Evolutionary conservation across 2,329 filamentous ascomycete species (phyloP).

Genomic region (Colletotrichum gigasporum): DNA sequence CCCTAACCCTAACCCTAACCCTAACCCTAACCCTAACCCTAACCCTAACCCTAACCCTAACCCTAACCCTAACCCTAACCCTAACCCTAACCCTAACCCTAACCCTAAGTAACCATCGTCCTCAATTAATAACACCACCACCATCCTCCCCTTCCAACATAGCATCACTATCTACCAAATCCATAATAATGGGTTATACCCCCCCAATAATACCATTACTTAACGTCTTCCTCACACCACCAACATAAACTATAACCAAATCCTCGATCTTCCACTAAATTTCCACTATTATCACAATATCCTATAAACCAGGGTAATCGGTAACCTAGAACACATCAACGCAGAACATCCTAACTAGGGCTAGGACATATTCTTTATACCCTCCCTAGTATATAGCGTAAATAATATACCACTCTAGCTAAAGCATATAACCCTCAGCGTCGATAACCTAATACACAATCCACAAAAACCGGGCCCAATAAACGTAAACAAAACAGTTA

Average conservation of each 20-base stretch:
- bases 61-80: no score
- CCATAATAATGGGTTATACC: not conserved
- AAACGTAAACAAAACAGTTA: not conserved
- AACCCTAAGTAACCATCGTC: no score
- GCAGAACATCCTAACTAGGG: not conserved
- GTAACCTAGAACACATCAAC: not conserved
- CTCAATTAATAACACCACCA: not conserved
- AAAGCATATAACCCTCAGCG: not conserved
- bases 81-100: no score
- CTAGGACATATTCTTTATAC: not conserved
- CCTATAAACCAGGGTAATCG: not conserved
- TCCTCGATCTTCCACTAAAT: not conserved
- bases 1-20: no score
- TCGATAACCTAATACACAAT: not conserved
- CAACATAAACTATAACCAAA: not conserved
- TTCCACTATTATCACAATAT: not conserved
- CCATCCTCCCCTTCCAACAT: not conserved
- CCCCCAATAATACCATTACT: not conserved
- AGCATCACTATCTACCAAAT: not conserved
- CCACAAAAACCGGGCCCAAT: not conserved
- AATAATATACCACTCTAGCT: not conserved
- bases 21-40: no score
- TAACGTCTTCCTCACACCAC: not conserved
- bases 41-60: no score
- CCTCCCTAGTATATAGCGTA: not conserved